These are phyloP conservation scores for Ceratocystiopsis sp. DNA, from an alignment of 2,329 filamentous ascomycete species.

Conservation along the genomic window DNA sequence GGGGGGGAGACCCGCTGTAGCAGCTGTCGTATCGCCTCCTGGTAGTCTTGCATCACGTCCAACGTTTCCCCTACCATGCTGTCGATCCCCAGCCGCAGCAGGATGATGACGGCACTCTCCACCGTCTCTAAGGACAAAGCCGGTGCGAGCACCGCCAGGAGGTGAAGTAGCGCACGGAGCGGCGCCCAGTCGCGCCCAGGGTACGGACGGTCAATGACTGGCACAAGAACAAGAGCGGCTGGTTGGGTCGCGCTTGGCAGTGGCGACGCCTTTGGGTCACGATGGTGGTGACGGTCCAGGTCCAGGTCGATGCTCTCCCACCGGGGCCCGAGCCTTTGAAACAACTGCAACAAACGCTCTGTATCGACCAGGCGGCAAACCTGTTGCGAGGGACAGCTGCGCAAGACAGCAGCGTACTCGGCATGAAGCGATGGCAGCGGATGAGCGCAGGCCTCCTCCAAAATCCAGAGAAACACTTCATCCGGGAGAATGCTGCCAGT, in stretches of 20 bases:
- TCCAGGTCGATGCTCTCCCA: slow-evolving; percentile 22
- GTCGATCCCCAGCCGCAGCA: slow-evolving; percentile 40
- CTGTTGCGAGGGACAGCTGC: slow-evolving; percentile 17
- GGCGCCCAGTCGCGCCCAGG: slow-evolving; percentile 25
- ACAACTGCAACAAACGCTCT: slow-evolving; percentile 31
- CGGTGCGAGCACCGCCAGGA: slow-evolving; percentile 22
- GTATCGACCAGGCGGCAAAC: slow-evolving; percentile 27
- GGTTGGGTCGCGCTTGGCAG: no score
- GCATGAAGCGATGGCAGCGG: slow-evolving; percentile 32
- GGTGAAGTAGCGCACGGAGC: slow-evolving; percentile 25
- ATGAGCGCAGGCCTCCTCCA: slow-evolving; percentile 41
- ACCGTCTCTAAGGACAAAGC: slow-evolving; percentile 17
- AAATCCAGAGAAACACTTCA: slow-evolving; percentile 48
- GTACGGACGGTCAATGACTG: slow-evolving; percentile 11
- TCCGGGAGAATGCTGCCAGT: slow-evolving; percentile 31
- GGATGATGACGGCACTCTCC: slow-evolving; percentile 25
- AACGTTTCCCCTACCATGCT: slow-evolving; percentile 26
- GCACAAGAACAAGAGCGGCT: slow-evolving; percentile 6
- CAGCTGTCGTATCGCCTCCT: slow-evolving; percentile 26
- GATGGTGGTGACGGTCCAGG: no score
- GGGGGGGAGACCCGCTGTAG: slow-evolving; percentile 22
- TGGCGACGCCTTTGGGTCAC: not conserved
- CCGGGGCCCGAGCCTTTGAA: slow-evolving; percentile 39
- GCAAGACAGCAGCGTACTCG: slow-evolving; percentile 42
- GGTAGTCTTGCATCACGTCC: slow-evolving; percentile 22